Evolutionary conservation across 2,329 filamentous ascomycete genomes (phyloP).

Genomic region (Hymenoscyphus linearis): DNA sequence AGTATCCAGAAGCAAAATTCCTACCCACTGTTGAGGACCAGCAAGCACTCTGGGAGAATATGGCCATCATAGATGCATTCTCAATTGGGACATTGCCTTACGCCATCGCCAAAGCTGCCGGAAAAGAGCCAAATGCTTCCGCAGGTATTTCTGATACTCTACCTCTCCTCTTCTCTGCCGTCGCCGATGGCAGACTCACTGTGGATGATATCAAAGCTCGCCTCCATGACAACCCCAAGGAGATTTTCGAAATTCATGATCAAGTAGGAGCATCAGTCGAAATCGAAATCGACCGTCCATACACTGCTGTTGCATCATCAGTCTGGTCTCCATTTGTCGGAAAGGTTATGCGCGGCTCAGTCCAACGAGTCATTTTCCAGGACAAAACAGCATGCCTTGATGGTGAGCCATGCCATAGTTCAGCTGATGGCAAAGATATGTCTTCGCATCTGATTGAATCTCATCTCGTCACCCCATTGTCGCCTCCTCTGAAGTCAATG

Average conservation of each 20-base stretch:
- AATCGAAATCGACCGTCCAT: conserved; percentile 69
- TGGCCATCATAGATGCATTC: conserved; percentile 71
- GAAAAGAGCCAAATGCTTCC: conserved; percentile 50
- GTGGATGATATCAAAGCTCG: conserved; percentile 67
- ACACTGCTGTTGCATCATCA: conserved; percentile 47
- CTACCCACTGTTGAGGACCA: conserved; percentile 66
- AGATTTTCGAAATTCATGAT: conserved; percentile 78
- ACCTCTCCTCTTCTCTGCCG: conserved; percentile 70
- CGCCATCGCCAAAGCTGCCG: conserved; percentile 58
- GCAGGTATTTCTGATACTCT: conserved; percentile 69
- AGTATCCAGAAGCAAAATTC: conserved; percentile 62
- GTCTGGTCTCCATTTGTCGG: conserved; percentile 70
- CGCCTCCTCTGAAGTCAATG: conserved; percentile 50
- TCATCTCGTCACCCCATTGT: conserved; percentile 41
- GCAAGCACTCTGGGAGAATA: conserved; percentile 66
- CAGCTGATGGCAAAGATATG: conserved; percentile 66
- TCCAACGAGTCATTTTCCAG: conserved; percentile 72
- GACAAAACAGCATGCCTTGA: conserved; percentile 71
- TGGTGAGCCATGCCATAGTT: conserved; percentile 53
- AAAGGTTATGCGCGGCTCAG: conserved; percentile 60
- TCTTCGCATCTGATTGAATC: conserved; percentile 53
- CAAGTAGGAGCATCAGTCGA: conserved; percentile 69
- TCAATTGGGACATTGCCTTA: conserved; percentile 74
- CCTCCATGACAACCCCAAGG: conserved; percentile 72
- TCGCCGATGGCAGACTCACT: conserved; percentile 66